Percentiles rank a stretch among this genome's conserved stretches.
Evolutionary conservation across 352 stramenopile species (phyloP).

Genomic region (Pythium vanterpoolii): DNA sequence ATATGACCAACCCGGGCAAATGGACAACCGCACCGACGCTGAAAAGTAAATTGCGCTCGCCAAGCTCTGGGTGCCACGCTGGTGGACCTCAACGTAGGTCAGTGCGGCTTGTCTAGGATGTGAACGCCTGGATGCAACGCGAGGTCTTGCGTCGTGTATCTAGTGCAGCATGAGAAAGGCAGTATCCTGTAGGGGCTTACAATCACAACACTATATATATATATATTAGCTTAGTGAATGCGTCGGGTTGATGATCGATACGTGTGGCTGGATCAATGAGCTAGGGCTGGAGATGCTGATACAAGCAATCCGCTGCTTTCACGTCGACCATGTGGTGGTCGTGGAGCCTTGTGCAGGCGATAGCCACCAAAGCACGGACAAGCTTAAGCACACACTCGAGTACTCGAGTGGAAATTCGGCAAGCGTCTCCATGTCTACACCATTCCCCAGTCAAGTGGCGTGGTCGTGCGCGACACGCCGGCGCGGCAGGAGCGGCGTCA

Average conservation of each 20-base stretch:
- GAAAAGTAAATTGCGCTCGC: background rate
- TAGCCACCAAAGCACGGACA: background rate
- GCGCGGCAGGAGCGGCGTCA: background rate
- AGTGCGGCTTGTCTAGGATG: background rate
- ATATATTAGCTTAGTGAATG: no score
- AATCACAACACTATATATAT: no score
- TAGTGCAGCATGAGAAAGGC: no score
- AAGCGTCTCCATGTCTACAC: background rate
- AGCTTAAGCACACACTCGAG: background rate
- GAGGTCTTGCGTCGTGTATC: background rate
- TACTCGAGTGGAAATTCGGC: background rate
- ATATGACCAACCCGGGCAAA: constrained; percentile 2
- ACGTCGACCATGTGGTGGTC: background rate
- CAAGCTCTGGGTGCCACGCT: background rate
- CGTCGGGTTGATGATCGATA: constrained; percentile 1
- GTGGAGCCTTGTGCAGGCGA: no score
- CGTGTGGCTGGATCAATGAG: constrained; percentile 1
- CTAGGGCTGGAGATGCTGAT: background rate
- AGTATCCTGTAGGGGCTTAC: no score
- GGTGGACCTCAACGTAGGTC: background rate
- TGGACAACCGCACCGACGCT: background rate
- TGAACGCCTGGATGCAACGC: background rate
- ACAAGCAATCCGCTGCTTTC: background rate
- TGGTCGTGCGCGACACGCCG: background rate
- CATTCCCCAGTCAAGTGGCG: background rate